Evolutionary conservation across 495 filamentous ascomycete genomes (phyloP), one percentile per base, ranked within the genome.

Genomic region (Neurospora tetrasperma): DNA sequence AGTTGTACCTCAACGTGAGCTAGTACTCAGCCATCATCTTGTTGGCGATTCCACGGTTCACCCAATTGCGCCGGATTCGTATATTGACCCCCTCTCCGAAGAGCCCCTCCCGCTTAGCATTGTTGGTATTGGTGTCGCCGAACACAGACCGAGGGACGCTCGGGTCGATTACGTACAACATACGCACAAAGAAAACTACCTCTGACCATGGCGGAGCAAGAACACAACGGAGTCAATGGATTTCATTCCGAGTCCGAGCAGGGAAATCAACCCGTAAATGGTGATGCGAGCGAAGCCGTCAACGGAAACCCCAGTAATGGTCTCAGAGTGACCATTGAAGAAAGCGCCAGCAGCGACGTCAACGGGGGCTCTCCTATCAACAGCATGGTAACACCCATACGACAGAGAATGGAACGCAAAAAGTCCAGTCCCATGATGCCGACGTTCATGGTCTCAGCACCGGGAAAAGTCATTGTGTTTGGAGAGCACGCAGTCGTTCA

Each of bases 401-500:
- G 77, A 42, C 75, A 74, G 62, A 83, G 74, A 74, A 75, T 83
- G 77, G 74, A 81, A 59, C 85, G 86, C 77, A 88, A 87, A 66
- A 80, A 85, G 62, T 88, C 86, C n/a, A 85, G 80, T 39, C 86
- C 87, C 11, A 88, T 89, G 87, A 85, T 94, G 83, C 94, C 95
- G 6, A 84, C 94, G 62, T 99, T 98, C 75, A 97, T 98, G 92
- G 94, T 97, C 71, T 98, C 96, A 8, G 94, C 96, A 16, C 96
- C 96, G 14, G 96, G 94, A 42, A 99, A 99, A 82, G 95, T 97
- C 77, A 98, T 99, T 79, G 93, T 97, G 20, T 97, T 92, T 81
- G 96, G 96, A 71, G 96, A 99, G 80, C 96, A 99, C 84, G 93
- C 96, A 12, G 96, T 97, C 3, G 96, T 99, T 11, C 88, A 99